phyloP scores from a whole-genome alignment of 1,139 yeast species.

The Pichia norvegensis region DNA sequence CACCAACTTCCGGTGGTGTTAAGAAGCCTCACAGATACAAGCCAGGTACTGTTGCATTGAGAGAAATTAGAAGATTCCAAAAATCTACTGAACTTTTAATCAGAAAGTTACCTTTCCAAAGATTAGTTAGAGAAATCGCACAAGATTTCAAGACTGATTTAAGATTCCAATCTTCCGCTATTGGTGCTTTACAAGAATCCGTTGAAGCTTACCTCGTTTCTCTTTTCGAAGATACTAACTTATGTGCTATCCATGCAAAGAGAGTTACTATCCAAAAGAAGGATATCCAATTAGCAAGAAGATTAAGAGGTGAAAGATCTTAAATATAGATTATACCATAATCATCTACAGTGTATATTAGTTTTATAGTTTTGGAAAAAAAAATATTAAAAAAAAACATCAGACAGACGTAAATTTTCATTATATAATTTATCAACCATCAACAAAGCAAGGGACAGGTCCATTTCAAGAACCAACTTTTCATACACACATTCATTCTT shows the following conservation, averaged over 20 bases:
- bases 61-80: conserved; percentile 99
- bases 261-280: conserved; percentile 99
- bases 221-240: conserved; percentile 74
- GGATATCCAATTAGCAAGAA: conserved; percentile 98
- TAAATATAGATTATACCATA: conserved; percentile 29
- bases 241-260: conserved; percentile 99
- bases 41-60: conserved; percentile 99
- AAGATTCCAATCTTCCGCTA: conserved; percentile 98
- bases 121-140: conserved; percentile 96
- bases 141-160: conserved; percentile 97
- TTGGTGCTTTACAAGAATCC: conserved; percentile 98
- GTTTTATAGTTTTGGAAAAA: conserved; percentile 11
- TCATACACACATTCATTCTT: too few relatives aligned
- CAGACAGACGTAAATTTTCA: too few relatives aligned
- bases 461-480: too few relatives aligned
- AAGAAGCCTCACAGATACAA: conserved; percentile 99
- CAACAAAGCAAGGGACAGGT: background rate
- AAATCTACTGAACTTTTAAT: conserved; percentile 94
- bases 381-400: background rate
- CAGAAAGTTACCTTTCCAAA: conserved; percentile 98
- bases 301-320: conserved; percentile 97
- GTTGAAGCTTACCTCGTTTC: conserved; percentile 89
- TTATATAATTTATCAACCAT: too few relatives aligned
- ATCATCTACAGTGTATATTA: conserved; percentile 14
- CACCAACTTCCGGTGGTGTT: conserved; percentile 97